Evolutionary conservation across 495 filamentous ascomycete genomes (phyloP), one percentile per base, ranked within the genome.

Genomic region (Talaromyces proteolyticus): DNA sequence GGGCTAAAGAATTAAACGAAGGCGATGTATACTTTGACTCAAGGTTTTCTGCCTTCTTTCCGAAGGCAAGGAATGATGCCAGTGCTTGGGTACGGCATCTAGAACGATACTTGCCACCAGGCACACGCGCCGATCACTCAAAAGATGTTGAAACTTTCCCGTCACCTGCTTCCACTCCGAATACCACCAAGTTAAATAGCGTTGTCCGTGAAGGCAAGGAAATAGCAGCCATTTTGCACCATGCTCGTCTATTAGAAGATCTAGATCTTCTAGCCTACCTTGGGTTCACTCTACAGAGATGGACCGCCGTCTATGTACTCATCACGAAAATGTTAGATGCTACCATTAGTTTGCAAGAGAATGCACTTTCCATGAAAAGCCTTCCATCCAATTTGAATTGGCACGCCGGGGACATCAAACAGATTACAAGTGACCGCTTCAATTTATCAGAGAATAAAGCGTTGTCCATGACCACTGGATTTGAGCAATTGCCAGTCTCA

Each of bases 81-180:
- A 60, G 18, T 22, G 48, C 57, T 12, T 83, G 78, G 78, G 55
- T 72, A 16, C 57, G 60, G 4, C 53, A 65, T 14, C 47, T 83
- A 23, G 72, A 76, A 37, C 45, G 63, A 51, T 72, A 70, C 57
- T 58, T 80, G 23, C 68, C 66, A 44, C 52, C 57, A 6, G 49
- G 66, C 39, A 55, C 74, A 43, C 67, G 62, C 43, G 51, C 47
- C 16, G 19, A 38, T 17, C 19, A 22, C 42, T 23, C 49, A 3
- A 47, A 49, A n/a, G 23, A 49, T 47, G 14, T 26, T 61, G 14
- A 34, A 20, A 20, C 36, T 16, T 37, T 21, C 12, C 16, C 2
- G 22, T 37, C 58, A n/a, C n/a, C n/a, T n/a, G n/a, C n/a, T n/a
- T n/a, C n/a, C n/a, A n/a, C n/a, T n/a, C n/a, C n/a, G n/a, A n/a